These are phyloP conservation scores for Theobroma cacao DNA, from an alignment of 345 rosid species.

Conservation along the genomic window DNA sequence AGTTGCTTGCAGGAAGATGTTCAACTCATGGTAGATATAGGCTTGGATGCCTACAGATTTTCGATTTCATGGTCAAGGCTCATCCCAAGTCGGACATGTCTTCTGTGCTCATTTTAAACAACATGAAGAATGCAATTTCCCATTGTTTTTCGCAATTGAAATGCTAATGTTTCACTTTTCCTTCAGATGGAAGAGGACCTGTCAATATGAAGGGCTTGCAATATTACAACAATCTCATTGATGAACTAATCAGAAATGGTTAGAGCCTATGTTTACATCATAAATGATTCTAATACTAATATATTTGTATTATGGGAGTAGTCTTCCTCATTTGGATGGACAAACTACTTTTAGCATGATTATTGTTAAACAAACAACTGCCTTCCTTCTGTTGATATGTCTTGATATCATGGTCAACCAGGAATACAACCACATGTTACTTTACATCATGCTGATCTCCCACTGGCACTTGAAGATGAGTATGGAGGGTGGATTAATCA, in stretches of 20 bases:
- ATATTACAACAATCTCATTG: conserved; percentile 58
- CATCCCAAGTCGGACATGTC: conserved; percentile 47
- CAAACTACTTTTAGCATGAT: neutral
- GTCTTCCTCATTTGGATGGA: neutral
- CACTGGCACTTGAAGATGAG: conserved; percentile 66
- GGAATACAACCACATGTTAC: conserved; percentile 68
- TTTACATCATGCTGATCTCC: conserved; percentile 54
- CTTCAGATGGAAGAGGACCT: conserved; percentile 59
- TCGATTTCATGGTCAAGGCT: conserved; percentile 87
- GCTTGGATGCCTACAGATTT: conserved; percentile 68
- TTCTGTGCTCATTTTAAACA: neutral
- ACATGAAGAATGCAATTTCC: neutral
- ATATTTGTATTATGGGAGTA: neutral
- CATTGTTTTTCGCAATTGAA: neutral
- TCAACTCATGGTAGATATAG: conserved; percentile 60
- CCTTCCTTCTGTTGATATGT: neutral
- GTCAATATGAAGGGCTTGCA: conserved; percentile 54
- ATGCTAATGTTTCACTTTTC: neutral
- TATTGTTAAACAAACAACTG: neutral
- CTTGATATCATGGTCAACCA: conserved; percentile 7
- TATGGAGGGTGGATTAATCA: conserved; percentile 67
- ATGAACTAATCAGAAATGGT: conserved; percentile 51
- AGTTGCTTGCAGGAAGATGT: conserved; percentile 63
- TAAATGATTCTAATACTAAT: neutral
- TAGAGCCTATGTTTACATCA: neutral